These are phyloP conservation scores for Hypoxylon fragiforme DNA, from an alignment of 495 filamentous ascomycete species.

Conservation along the genomic window DNA sequence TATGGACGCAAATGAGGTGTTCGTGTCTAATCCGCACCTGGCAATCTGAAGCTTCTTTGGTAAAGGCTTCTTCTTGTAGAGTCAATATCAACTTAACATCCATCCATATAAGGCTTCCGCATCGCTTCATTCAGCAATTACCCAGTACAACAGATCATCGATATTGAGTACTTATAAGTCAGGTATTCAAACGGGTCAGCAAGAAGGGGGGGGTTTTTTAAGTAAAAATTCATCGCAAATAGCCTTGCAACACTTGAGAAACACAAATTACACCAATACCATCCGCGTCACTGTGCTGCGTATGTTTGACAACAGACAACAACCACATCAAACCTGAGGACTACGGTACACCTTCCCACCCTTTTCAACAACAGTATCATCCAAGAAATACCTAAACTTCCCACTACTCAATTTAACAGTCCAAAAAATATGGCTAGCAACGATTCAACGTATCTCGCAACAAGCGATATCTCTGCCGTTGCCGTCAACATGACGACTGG, in stretches of 20 bases:
- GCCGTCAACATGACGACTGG: slow-evolving; percentile 31
- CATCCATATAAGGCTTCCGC: no score
- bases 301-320: no score
- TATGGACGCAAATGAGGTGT: slow-evolving; percentile 1
- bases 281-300: no score
- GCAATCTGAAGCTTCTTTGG: neutral
- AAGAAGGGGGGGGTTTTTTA: no score
- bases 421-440: slow-evolving; percentile 25
- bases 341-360: no score
- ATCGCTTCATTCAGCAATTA: neutral
- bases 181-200: no score
- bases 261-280: no score
- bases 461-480: slow-evolving; percentile 27
- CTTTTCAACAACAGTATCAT: no score
- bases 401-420: neutral
- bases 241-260: no score
- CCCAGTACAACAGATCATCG: neutral
- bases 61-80: neutral
- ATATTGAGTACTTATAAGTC: neutral
- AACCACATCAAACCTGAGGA: no score
- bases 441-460: slow-evolving; percentile 20
- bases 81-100: neutral
- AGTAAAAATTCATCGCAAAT: no score
- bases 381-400: neutral
- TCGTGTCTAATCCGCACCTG: no score